phyloP scores from a whole-genome alignment of 768 basidiomycete species.

The Lyophyllum semitale region DNA sequence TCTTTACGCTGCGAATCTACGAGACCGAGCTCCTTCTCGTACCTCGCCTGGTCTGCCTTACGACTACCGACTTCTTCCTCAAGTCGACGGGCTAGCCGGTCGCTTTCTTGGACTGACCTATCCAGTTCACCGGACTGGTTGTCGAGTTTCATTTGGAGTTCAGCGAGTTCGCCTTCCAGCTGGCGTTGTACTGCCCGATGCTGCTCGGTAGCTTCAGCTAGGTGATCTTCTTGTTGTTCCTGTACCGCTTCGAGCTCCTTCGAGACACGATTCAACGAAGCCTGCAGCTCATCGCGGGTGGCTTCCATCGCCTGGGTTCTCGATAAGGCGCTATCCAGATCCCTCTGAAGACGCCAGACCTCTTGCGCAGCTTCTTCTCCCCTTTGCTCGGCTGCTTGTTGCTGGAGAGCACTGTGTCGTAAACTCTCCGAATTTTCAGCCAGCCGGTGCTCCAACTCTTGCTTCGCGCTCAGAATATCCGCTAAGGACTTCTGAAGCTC shows the following conservation, averaged over 20 bases:
- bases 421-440: constrained; percentile 16
- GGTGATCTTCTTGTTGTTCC: constrained; percentile 29
- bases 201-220: constrained; percentile 30
- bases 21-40: constrained; percentile 32
- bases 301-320: constrained; percentile 8
- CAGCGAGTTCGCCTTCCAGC: constrained; percentile 34
- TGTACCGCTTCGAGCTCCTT: constrained; percentile 23
- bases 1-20: constrained; percentile 25
- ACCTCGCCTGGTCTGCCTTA: constrained; percentile 29
- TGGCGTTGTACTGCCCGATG: constrained; percentile 24
- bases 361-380: constrained; percentile 3
- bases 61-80: constrained; percentile 38
- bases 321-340: constrained; percentile 9
- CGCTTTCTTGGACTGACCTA: constrained; percentile 36
- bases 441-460: constrained; percentile 28
- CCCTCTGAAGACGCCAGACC: constrained; percentile 8
- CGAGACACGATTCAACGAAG: constrained; percentile 11
- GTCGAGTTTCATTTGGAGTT: constrained; percentile 36
- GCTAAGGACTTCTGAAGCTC: constrained; percentile 33
- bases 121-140: constrained; percentile 38
- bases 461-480: constrained; percentile 29
- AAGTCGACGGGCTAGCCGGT: constrained; percentile 38
- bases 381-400: constrained; percentile 6
- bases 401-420: constrained; percentile 5
- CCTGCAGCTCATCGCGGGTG: constrained; percentile 17